phyloP scores from a whole-genome alignment of 352 stramenopile species.

The Phytopythium delawarense region DNA sequence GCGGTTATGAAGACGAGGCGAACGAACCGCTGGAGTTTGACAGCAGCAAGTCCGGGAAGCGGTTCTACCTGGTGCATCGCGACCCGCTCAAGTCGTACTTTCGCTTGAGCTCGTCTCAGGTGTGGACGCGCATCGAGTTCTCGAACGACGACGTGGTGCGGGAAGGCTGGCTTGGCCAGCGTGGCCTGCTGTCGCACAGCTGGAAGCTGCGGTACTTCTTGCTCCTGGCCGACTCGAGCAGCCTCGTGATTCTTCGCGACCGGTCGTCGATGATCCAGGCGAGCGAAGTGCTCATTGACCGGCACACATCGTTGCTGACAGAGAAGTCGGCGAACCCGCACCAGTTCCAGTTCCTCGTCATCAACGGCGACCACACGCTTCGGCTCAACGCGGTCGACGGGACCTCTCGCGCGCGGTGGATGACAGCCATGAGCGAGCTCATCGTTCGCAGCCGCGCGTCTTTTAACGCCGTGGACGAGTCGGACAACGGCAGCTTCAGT shows the following conservation, averaged over 20 bases:
- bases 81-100: slow-evolving; percentile 67
- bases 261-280: slow-evolving; percentile 66
- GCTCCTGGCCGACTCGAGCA: slow-evolving; percentile 60
- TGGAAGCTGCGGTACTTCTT: slow-evolving; percentile 87
- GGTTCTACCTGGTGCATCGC: slow-evolving; percentile 70
- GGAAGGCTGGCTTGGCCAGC: slow-evolving; percentile 73
- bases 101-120: slow-evolving; percentile 35
- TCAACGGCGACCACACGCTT: slow-evolving; percentile 62
- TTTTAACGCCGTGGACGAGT: slow-evolving; percentile 73
- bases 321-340: slow-evolving; percentile 59
- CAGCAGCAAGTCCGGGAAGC: slow-evolving; percentile 10
- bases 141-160: slow-evolving; percentile 63
- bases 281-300: slow-evolving; percentile 63
- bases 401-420: slow-evolving; percentile 50
- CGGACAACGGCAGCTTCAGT: slow-evolving; percentile 37
- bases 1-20: not conserved
- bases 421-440: slow-evolving; percentile 74
- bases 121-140: slow-evolving; percentile 48
- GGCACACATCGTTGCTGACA: slow-evolving; percentile 63
- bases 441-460: slow-evolving; percentile 75
- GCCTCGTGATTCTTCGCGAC: slow-evolving; percentile 74
- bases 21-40: slow-evolving; percentile 2
- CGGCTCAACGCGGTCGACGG: slow-evolving; percentile 70
- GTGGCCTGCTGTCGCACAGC: slow-evolving; percentile 62
- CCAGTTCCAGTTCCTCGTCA: slow-evolving; percentile 82